phyloP scores from a whole-genome alignment of 495 filamentous ascomycete genomes.

The Hypoxylon perforatum region DNA sequence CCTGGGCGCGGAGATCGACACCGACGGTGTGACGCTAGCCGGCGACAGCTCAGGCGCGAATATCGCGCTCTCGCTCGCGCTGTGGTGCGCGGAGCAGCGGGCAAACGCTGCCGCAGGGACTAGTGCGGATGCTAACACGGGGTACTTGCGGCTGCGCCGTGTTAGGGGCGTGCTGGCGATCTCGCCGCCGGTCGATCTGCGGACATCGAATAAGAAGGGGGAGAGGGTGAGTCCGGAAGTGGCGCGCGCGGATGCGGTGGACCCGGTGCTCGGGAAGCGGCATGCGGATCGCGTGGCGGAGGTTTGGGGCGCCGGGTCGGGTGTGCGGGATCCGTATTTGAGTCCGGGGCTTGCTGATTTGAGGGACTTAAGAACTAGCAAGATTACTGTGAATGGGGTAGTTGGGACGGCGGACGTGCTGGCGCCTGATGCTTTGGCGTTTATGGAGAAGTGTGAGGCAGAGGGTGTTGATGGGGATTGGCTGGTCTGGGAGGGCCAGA shows the following conservation, averaged over 20 bases:
- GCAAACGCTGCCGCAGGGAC: neutral
- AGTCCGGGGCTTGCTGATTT: neutral
- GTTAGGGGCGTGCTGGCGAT: slow-evolving; percentile 48
- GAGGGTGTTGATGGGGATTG: slow-evolving; percentile 51
- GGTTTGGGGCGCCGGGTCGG: slow-evolving; percentile 48
- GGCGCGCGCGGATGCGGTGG: slow-evolving; percentile 36
- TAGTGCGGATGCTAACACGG: neutral
- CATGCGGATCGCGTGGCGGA: slow-evolving; percentile 46
- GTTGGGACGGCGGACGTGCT: slow-evolving; percentile 52
- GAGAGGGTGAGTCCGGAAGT: too few relatives aligned
- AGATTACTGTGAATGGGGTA: slow-evolving; percentile 52
- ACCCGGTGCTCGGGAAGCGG: slow-evolving; percentile 50
- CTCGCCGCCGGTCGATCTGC: slow-evolving; percentile 51
- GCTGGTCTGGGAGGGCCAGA: slow-evolving; percentile 59
- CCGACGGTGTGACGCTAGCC: slow-evolving; percentile 12
- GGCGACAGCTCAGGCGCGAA: slow-evolving; percentile 37
- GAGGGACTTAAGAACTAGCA: slow-evolving; percentile 11
- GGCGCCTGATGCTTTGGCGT: slow-evolving; percentile 49
- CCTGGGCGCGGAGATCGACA: neutral
- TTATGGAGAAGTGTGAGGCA: slow-evolving; percentile 46
- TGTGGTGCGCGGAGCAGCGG: slow-evolving; percentile 42
- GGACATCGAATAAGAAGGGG: slow-evolving; percentile 51
- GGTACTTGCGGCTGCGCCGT: neutral
- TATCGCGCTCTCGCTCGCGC: slow-evolving; percentile 40
- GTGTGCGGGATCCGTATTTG: slow-evolving; percentile 22